Percentiles rank a stretch among this genome's conserved stretches.
These are phyloP conservation scores for Albifimbria verrucaria DNA, from an alignment of 2,329 filamentous ascomycete genomes.

Conservation along the genomic window DNA sequence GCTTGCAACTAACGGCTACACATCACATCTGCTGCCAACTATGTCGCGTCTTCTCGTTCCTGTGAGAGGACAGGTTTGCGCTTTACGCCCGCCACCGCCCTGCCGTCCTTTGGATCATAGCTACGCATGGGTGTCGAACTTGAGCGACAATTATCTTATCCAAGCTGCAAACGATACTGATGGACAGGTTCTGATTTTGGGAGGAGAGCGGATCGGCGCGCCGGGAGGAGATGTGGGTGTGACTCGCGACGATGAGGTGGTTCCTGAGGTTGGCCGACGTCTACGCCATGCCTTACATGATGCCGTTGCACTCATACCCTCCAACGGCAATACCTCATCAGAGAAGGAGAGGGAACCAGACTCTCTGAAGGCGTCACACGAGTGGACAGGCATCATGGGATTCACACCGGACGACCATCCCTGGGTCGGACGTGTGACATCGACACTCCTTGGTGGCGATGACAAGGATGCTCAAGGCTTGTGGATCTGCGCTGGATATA, in stretches of 20 bases:
- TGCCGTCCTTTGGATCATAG: constrained; percentile 46
- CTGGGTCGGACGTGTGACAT: constrained; percentile 68
- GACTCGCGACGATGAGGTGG: constrained; percentile 57
- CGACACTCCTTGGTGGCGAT: constrained; percentile 27
- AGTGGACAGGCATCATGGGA: constrained; percentile 82
- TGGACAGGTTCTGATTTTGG: constrained; percentile 60
- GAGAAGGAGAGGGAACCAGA: constrained; percentile 28
- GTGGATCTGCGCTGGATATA: constrained; percentile 65
- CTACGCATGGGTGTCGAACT: constrained; percentile 58
- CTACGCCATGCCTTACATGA: constrained; percentile 44
- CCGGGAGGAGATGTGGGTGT: constrained; percentile 45
- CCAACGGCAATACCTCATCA: constrained; percentile 3
- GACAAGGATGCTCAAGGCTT: constrained; percentile 48
- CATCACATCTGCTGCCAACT: constrained; percentile 67
- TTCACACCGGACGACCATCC: constrained; percentile 65
- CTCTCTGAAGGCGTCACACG: constrained; percentile 50
- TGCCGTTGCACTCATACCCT: constrained; percentile 38
- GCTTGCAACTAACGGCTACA: constrained; percentile 82
- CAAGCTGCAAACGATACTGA: constrained; percentile 59
- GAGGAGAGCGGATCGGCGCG: constrained; percentile 63
- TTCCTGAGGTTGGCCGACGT: constrained; percentile 52
- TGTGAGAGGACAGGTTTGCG: constrained; percentile 69
- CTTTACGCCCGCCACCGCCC: constrained; percentile 54
- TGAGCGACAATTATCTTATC: constrained; percentile 69
- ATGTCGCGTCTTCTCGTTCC: constrained; percentile 74